These are phyloP conservation scores for Lotus japonicus DNA, from an alignment of 306 rosid genomes.

Conservation along the genomic window DNA sequence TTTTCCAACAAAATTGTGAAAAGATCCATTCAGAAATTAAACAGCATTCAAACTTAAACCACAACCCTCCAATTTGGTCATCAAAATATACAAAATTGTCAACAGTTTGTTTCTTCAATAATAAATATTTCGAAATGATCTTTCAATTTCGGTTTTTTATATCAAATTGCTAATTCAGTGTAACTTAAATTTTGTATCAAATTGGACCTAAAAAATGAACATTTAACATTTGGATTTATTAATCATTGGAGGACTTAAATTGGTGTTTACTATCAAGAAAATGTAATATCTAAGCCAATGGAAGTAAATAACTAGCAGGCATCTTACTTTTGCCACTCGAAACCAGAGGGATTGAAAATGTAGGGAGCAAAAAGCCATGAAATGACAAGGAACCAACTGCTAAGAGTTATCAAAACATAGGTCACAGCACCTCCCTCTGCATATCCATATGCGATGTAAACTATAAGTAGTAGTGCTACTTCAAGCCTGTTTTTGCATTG, in stretches of 20 bases:
- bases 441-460: slow-evolving; percentile 78
- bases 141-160: background rate
- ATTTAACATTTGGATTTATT: background rate
- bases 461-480: slow-evolving; percentile 79
- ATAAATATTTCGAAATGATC: background rate
- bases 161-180: background rate
- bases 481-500: slow-evolving; percentile 58
- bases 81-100: background rate
- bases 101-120: background rate
- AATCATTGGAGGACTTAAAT: background rate
- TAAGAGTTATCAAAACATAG: slow-evolving; percentile 67
- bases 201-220: background rate
- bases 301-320: background rate
- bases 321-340: slow-evolving; percentile 99
- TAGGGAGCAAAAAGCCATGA: slow-evolving; percentile 99
- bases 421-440: slow-evolving; percentile 79
- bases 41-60: background rate
- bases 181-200: background rate
- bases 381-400: slow-evolving; percentile 99
- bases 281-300: background rate
- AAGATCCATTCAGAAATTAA: background rate
- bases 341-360: slow-evolving; percentile 96
- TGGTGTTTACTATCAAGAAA: background rate
- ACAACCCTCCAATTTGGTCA: background rate
- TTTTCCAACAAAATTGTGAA: background rate